Conservation (phyloP, 176 grass and related monocot genomes). For the Aegilops tauschii region DNA sequence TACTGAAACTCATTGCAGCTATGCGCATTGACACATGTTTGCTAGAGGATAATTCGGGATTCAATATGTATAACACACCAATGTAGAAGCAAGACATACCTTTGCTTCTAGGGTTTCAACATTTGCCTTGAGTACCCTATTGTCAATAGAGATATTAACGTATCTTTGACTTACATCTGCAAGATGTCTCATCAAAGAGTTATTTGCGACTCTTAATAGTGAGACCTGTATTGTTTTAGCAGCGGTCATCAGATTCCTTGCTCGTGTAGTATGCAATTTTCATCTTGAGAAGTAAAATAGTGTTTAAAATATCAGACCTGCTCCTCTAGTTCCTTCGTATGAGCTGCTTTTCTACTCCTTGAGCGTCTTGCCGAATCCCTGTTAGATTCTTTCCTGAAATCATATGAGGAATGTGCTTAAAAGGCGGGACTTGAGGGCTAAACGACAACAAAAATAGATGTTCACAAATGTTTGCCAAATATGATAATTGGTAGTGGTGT, state of each 20-base stretch:
- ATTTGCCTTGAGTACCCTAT: slow-evolving; percentile 58
- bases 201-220: slow-evolving; percentile 62
- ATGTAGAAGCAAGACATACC: slow-evolving; percentile 33
- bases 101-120: slow-evolving; percentile 59
- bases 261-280: background rate
- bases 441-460: background rate
- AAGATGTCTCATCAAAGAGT: slow-evolving; percentile 51
- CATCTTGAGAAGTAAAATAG: background rate
- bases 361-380: slow-evolving; percentile 78
- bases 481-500: background rate
- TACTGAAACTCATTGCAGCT: background rate
- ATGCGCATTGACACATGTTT: background rate
- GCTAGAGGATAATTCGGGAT: background rate
- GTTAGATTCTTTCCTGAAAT: slow-evolving; percentile 75
- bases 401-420: background rate
- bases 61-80: background rate
- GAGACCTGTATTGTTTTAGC: slow-evolving; percentile 38
- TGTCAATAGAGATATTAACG: slow-evolving; percentile 43
- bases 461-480: background rate
- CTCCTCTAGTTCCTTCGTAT: slow-evolving; percentile 66
- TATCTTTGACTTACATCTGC: slow-evolving; percentile 54
- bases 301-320: slow-evolving; percentile 34
- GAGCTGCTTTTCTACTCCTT: slow-evolving; percentile 84
- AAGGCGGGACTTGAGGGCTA: background rate
- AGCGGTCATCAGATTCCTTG: background rate